phyloP scores from a whole-genome alignment of 768 basidiomycete species.

The Clathrus columnatus region DNA sequence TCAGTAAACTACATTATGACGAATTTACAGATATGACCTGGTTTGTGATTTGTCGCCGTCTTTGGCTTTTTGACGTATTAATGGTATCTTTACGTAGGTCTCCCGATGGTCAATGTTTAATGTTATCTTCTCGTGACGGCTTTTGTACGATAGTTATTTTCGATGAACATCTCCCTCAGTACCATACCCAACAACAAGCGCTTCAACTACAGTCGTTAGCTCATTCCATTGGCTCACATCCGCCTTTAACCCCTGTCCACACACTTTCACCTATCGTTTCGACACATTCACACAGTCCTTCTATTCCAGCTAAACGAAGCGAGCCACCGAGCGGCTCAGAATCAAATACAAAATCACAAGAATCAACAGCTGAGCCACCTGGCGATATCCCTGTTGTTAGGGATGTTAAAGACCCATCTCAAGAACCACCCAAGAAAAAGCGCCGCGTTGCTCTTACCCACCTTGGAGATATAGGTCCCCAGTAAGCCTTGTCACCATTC shows the following conservation, averaged over 20 bases:
- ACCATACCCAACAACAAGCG: conserved; percentile 86
- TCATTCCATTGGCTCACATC: conserved; percentile 33
- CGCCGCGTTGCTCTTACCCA: conserved; percentile 68
- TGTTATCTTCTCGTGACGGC: conserved; percentile 89
- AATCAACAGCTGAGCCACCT: neutral
- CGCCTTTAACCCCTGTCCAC: conserved; percentile 17
- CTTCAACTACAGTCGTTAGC: conserved; percentile 89
- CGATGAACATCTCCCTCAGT: conserved; percentile 83
- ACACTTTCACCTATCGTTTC: conserved; percentile 10
- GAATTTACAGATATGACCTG: conserved; percentile 96
- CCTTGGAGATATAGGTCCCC: conserved; percentile 44
- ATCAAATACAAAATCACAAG: too few species aligned
- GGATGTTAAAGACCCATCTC: conserved; percentile 18
- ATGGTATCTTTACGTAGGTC: conserved; percentile 49
- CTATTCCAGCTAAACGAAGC: conserved; percentile 26
- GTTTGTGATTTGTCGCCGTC: conserved; percentile 38
- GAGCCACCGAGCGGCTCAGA: too few species aligned
- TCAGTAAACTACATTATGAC: conserved; percentile 93
- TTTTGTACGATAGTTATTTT: conserved; percentile 95
- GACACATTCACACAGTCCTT: neutral
- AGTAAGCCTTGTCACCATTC: too few species aligned
- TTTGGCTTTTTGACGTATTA: conserved; percentile 5
- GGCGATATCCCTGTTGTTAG: conserved; percentile 1
- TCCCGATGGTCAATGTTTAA: conserved; percentile 86
- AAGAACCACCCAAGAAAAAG: conserved; percentile 77